phyloP scores from a whole-genome alignment of 371 early-diverging fungal species.

The Mortierella sp. region DNA sequence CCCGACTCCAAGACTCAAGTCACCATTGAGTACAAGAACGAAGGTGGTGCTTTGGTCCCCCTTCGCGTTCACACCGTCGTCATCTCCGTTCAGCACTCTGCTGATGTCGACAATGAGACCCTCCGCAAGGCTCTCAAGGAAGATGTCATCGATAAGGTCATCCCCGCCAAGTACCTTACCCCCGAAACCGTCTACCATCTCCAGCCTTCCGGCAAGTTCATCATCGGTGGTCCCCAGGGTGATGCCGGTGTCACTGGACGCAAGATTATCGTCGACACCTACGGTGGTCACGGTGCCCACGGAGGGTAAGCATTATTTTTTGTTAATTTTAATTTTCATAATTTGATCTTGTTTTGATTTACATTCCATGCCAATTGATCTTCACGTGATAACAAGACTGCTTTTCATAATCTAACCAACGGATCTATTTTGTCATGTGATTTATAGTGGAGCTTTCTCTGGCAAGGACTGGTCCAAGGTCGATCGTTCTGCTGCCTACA shows the following conservation, averaged over 20 bases:
- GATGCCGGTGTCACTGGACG: slow-evolving; percentile 99
- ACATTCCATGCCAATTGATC: not conserved
- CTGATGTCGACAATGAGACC: slow-evolving; percentile 85
- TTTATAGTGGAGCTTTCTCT: slow-evolving; percentile 95
- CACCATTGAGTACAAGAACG: slow-evolving; percentile 98
- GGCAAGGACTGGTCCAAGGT: slow-evolving; percentile 99
- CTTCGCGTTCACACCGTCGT: slow-evolving; percentile 98
- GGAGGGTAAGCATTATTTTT: slow-evolving; percentile 72
- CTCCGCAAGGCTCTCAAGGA: slow-evolving; percentile 93
- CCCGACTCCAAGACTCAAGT: slow-evolving; percentile 99
- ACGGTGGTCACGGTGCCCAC: slow-evolving; percentile 99
- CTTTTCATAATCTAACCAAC: not conserved
- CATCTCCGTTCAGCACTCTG: slow-evolving; percentile 98
- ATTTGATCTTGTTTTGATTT: not conserved
- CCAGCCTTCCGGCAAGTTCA: slow-evolving; percentile 99
- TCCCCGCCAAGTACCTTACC: slow-evolving; percentile 93
- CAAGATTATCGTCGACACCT: slow-evolving; percentile 99
- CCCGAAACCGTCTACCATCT: slow-evolving; percentile 95
- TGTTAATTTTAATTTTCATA: not conserved
- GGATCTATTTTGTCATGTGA: not conserved
- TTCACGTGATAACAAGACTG: slow-evolving; percentile 15
- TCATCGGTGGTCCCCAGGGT: slow-evolving; percentile 99
- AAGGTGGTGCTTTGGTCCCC: slow-evolving; percentile 93
- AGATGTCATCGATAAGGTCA: slow-evolving; percentile 94
- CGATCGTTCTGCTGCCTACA: slow-evolving; percentile 99